Base-by-base conservation (phyloP, 208 protist genomes). In the Trypanosoma mega region DNA sequence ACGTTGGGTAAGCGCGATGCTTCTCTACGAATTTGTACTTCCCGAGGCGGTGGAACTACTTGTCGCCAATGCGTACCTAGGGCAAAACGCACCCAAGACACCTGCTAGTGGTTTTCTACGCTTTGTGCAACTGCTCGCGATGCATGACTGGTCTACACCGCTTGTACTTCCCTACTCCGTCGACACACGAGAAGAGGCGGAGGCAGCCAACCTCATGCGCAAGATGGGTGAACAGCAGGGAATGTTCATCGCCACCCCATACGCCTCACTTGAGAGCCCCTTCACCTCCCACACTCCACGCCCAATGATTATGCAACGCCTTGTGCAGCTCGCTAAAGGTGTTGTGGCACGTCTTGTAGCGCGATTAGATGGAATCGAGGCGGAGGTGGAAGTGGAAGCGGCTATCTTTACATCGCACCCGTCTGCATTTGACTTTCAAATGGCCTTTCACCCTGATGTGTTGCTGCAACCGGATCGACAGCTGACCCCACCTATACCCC, bases 21-120 rank as follows among this genome's bases (percentile, higher is more conserved):
- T 72, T 30, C 59, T 95, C 20, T 80, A 76, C 55, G 85, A 95
- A 60, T 95, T 91, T 67, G 52, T 95, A 27, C 50, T 76, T n/a
- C 70, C 80, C 26, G 85, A 95, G 74, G 89, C 79, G 37, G 65
- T 91, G 39, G 89, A 95, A 63, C 82, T 95, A 47, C 71, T 95
- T 9, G 82, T 91, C 14, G 85, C 83, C 14, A 57, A 92, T 64
- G 82, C 82, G 12, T 95, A 92, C 67, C 76, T 93, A 12, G 58
- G 55, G 21, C 20, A 24, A 26, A 52, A 54, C n/a, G 56, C 64
- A 29, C 83, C 87, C 7, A 85, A 82, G 50, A 91, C 87, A 27
- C 65, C 81, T 4, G 82, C 67, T 0, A 52, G 57, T n/a, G 87
- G 84, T n/a, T 94, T 94, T 52, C 41, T 90, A 27, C 78, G 82